Base-by-base conservation (phyloP, 352 stramenopile genomes). In the Halophytophthora polymorphica region DNA sequence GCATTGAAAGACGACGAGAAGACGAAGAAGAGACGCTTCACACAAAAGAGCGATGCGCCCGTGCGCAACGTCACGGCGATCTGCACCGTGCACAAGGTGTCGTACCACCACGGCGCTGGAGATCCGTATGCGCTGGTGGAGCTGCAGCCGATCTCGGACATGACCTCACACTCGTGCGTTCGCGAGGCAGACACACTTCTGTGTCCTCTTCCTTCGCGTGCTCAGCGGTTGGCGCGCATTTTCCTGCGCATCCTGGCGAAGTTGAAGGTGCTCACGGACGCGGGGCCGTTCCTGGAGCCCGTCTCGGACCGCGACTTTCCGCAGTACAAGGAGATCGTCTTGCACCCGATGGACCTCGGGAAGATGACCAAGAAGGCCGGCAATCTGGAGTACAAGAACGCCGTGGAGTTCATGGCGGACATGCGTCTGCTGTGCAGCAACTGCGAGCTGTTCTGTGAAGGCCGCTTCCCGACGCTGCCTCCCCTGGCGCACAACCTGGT, bases 1-100 rank as follows among this genome's bases (percentile, higher is more conserved):
- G 83, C 83, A n/a, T 38, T 93, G 28, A 88, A 89, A 64, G 78
- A 89, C 64, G 83, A 93, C 42, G 66, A 66, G 2, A 90, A 90
- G 50, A 69, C 58, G 10, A 89, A 86, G 66, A 85, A 79, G 64
- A 90, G 86, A 48, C 61, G 77, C 1, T 88, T 90, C 22, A 76
- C 77, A 0, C 71, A 86, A 23, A 89, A 90, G 42, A 86, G 77
- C 17, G 81, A 90, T 50, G 45, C 64, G 13, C 76, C 80, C 36
- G 34, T 81, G 37, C 46, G 53, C 12, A 68, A 73, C 19, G 47
- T 67, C 21, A 89, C 78, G n/a, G 39, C 80, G 17, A 58, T 89
- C 15, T 93, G 83, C 44, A 69, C 52, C 1, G 80, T 90, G 10
- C 47, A 69, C 18, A 83, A 78, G 15, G 66, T 88, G 1, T 88